Conservation (phyloP, 2,329 filamentous ascomycete species). For the Xylaria sp. region DNA sequence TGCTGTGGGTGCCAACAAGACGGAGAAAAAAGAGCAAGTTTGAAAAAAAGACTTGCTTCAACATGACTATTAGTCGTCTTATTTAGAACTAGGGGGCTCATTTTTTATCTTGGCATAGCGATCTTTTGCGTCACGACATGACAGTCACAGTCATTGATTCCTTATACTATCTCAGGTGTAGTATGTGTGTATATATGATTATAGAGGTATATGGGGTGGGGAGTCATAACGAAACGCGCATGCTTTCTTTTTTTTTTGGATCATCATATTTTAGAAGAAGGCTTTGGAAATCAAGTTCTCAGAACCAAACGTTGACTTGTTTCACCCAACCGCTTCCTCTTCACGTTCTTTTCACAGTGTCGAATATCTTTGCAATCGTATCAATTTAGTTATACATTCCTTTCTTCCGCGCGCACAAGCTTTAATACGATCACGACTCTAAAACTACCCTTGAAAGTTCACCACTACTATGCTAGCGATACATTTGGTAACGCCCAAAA, state of each 20-base stretch:
- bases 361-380: constrained; percentile 28
- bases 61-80: constrained; percentile 25
- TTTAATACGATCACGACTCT: neutral
- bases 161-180: constrained; percentile 18
- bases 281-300: constrained; percentile 30
- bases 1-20: constrained; percentile 18
- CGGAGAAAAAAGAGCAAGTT: constrained; percentile 32
- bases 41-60: constrained; percentile 21
- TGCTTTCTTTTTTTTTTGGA: constrained; percentile 22
- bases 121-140: constrained; percentile 33
- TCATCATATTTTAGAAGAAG: constrained; percentile 24
- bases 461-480: no score
- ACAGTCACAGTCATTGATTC: constrained; percentile 23
- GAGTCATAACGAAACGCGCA: constrained; percentile 28
- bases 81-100: constrained; percentile 12
- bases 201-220: constrained; percentile 17
- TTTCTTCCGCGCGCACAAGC: constrained; percentile 25
- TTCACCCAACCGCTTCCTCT: constrained; percentile 21
- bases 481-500: no score
- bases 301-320: constrained; percentile 19
- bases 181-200: constrained; percentile 30
- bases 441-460: no score
- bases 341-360: constrained; percentile 26
- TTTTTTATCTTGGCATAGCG: constrained; percentile 35
- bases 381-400: constrained; percentile 36